Conservation (phyloP, 2,329 filamentous ascomycete genomes). For the Alternaria incomplexa region DNA sequence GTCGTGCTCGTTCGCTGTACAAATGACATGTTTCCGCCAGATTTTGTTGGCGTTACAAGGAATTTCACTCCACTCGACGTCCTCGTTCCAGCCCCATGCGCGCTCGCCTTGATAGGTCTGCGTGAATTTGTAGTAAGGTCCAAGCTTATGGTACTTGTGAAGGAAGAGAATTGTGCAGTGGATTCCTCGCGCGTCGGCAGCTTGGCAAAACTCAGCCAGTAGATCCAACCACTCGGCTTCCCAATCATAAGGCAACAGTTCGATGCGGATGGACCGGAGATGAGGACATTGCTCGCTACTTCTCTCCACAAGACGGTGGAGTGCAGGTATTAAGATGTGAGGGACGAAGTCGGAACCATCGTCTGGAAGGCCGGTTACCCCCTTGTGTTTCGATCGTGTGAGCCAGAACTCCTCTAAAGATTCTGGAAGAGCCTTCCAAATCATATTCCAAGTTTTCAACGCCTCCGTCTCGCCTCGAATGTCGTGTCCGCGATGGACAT, state of each 20-base stretch:
- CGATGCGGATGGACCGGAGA: neutral
- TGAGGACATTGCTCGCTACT: neutral
- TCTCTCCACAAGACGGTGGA: neutral
- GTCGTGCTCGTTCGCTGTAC: neutral
- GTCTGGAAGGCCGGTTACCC: no score
- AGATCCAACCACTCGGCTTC: neutral
- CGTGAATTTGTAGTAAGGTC: no score
- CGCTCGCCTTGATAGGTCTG: no score
- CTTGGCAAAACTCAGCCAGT: neutral
- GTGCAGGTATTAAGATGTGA: neutral
- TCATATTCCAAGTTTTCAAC: no score
- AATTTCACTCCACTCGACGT: neutral
- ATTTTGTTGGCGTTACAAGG: neutral
- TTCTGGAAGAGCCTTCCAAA: neutral
- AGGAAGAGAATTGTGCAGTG: neutral
- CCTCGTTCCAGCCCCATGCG: neutral
- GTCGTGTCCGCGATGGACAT: no score
- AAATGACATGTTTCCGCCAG: neutral
- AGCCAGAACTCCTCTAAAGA: neutral
- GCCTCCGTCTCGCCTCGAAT: no score
- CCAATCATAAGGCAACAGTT: neutral
- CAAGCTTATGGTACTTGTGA: no score
- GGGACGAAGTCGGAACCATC: no score
- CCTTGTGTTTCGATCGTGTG: no score
- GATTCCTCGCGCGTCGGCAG: neutral